phyloP scores from a whole-genome alignment of 805 yeast species.

The Candida khao-thaluensis region DNA sequence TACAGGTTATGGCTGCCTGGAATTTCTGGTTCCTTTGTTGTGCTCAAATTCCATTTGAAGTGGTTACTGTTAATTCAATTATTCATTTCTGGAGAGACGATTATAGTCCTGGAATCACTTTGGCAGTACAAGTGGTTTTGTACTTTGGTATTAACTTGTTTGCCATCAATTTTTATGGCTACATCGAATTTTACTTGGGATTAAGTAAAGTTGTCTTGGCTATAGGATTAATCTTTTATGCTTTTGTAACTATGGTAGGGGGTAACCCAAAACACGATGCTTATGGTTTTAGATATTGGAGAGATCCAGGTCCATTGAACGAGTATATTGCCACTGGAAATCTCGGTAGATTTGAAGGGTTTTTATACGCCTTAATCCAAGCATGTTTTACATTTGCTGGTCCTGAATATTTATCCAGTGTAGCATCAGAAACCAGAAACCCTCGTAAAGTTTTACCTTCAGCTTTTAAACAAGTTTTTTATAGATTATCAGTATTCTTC shows the following conservation, averaged over 20 bases:
- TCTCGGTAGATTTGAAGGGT: conserved; percentile 70
- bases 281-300: conserved; percentile 50
- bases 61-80: conserved; percentile 75
- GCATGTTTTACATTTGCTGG: conserved; percentile 84
- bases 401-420: conserved; percentile 82
- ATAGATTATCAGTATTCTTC: conserved; percentile 65
- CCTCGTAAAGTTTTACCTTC: conserved; percentile 74
- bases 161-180: conserved; percentile 78
- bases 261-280: conserved; percentile 71
- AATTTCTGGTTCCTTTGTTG: conserved; percentile 76
- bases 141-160: conserved; percentile 65
- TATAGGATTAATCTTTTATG: conserved; percentile 70
- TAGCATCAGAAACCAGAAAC: conserved; percentile 75
- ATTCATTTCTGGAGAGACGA: conserved; percentile 81
- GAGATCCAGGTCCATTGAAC: conserved; percentile 38
- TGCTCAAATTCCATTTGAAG: conserved; percentile 78
- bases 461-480: conserved; percentile 75
- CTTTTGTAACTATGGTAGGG: conserved; percentile 81
- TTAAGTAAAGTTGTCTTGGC: conserved; percentile 72
- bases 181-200: conserved; percentile 71
- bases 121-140: conserved; percentile 61
- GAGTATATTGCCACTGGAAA: conserved; percentile 41
- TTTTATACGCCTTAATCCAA: conserved; percentile 61
- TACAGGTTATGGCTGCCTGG: conserved; percentile 77
- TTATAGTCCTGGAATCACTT: conserved; percentile 67